phyloP scores from a whole-genome alignment of 495 filamentous ascomycete species.

The Penicillium atrosanguineum region DNA sequence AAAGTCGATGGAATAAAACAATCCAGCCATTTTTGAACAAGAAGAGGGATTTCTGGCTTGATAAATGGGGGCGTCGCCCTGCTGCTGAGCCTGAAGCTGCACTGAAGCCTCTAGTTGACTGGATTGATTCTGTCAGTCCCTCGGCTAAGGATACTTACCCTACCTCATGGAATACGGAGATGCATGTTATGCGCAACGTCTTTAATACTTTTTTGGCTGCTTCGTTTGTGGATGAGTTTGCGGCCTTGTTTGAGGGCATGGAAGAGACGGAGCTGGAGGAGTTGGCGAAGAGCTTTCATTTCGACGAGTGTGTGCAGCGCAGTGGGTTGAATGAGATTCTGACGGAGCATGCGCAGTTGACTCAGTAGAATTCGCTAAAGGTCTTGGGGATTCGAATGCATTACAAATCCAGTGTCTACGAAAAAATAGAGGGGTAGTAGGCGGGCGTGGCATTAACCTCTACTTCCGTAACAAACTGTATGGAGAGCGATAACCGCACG shows the following conservation, averaged over 20 bases:
- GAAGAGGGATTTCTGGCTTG: constrained; percentile 50
- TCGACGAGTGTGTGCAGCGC: constrained; percentile 55
- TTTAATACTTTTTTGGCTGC: constrained; percentile 52
- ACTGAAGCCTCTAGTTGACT: constrained; percentile 39
- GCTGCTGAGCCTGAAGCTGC: constrained; percentile 32
- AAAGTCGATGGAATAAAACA: constrained; percentile 49
- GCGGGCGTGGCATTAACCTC: constrained; percentile 14
- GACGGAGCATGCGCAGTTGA: constrained; percentile 33
- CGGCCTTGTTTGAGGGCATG: constrained; percentile 55
- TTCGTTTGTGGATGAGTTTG: constrained; percentile 56
- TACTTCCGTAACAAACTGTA: background rate
- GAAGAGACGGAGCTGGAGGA: constrained; percentile 52
- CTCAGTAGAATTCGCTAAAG: background rate
- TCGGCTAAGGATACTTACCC: constrained; percentile 50
- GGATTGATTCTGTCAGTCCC: constrained; percentile 40
- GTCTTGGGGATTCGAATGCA: background rate
- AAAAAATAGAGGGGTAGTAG: background rate
- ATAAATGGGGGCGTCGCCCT: constrained; percentile 54
- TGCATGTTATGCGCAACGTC: constrained; percentile 51
- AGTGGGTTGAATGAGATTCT: constrained; percentile 56
- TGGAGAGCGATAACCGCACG: constrained; percentile 6
- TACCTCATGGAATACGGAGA: constrained; percentile 53
- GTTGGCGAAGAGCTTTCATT: constrained; percentile 54
- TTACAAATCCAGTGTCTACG: background rate
- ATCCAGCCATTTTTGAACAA: constrained; percentile 54